Percentiles rank a stretch among this genome's conserved stretches.
These are phyloP conservation scores for Lachancea lanzarotensis DNA, from an alignment of 805 yeast genomes.

Conservation along the genomic window DNA sequence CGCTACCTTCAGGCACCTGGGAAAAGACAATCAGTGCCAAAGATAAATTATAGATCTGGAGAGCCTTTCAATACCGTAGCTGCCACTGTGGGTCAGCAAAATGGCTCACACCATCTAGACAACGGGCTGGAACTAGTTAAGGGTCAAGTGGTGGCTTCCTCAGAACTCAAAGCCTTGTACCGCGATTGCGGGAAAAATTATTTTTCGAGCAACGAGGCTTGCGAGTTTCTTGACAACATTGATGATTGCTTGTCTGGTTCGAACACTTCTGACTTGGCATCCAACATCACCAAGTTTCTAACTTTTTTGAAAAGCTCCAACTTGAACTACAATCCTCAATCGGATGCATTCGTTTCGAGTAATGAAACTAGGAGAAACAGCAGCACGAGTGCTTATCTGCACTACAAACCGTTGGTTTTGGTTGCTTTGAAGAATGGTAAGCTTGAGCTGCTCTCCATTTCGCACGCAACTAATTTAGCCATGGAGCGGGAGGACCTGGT, in stretches of 20 bases:
- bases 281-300: slow-evolving; percentile 26
- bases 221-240: slow-evolving; percentile 35
- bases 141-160: slow-evolving; percentile 54
- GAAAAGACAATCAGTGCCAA: slow-evolving; percentile 7
- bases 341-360: slow-evolving; percentile 29
- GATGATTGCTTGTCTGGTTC: slow-evolving; percentile 22
- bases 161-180: slow-evolving; percentile 46
- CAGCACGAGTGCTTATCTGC: slow-evolving; percentile 25
- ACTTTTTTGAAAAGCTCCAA: slow-evolving; percentile 39
- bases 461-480: slow-evolving; percentile 54
- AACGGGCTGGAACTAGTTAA: slow-evolving; percentile 52
- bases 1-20: slow-evolving; percentile 1
- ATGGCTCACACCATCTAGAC: slow-evolving; percentile 38
- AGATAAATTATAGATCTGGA: slow-evolving; percentile 1
- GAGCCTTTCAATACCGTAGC: not conserved
- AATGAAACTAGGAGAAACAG: slow-evolving; percentile 17
- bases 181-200: slow-evolving; percentile 43
- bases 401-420: slow-evolving; percentile 34
- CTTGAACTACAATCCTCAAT: slow-evolving; percentile 37
- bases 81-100: slow-evolving; percentile 2
- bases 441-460: slow-evolving; percentile 62
- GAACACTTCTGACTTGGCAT: slow-evolving; percentile 9
- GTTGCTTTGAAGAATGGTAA: slow-evolving; percentile 59
- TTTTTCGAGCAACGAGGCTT: slow-evolving; percentile 43
- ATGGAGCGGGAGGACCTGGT: slow-evolving; percentile 59